A percentile compares a stretch with the other conserved stretches of the same genome.
Conservation (phyloP, 2,329 filamentous ascomycete genomes). For the Dactylonectria estremocensis region DNA sequence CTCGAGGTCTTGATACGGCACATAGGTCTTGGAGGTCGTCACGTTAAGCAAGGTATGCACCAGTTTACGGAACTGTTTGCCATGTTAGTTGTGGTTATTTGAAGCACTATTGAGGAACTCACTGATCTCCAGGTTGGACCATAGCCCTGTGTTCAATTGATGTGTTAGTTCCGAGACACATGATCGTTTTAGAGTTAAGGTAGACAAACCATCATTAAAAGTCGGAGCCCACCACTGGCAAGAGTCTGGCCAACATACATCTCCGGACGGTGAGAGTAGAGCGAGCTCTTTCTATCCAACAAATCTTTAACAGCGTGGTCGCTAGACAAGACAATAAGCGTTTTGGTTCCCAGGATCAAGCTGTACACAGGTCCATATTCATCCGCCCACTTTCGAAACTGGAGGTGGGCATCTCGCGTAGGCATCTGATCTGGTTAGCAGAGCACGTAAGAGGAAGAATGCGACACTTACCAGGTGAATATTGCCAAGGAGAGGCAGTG, state of each 20-base stretch:
- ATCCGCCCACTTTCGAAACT: slow-evolving; percentile 67
- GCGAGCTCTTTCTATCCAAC: slow-evolving; percentile 64
- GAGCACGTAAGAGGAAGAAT: too few relatives aligned
- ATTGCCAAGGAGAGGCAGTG: slow-evolving; percentile 62
- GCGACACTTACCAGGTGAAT: too few relatives aligned
- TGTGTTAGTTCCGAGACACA: neutral
- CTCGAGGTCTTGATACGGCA: slow-evolving; percentile 19
- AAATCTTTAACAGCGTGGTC: slow-evolving; percentile 65
- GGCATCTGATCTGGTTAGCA: slow-evolving; percentile 56
- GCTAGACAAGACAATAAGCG: slow-evolving; percentile 63
- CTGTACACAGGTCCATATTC: slow-evolving; percentile 68
- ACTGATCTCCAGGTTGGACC: slow-evolving; percentile 7
- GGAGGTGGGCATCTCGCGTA: slow-evolving; percentile 56
- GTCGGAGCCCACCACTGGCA: slow-evolving; percentile 21
- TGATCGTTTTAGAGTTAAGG: neutral
- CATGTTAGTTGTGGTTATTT: neutral
- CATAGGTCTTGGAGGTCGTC: slow-evolving; percentile 1
- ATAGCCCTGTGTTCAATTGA: neutral
- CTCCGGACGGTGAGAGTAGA: slow-evolving; percentile 62
- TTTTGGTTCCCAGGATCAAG: slow-evolving; percentile 64
- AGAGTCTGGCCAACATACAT: slow-evolving; percentile 24
- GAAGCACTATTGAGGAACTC: neutral
- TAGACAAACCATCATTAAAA: slow-evolving; percentile 66
- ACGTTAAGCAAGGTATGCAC: slow-evolving; percentile 4
- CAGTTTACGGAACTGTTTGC: slow-evolving; percentile 19